A percentile compares a stretch with the other conserved stretches of the same genome.
Conservation (phyloP, 1,139 yeast genomes). For the Trichomonascaceae sp. region DNA sequence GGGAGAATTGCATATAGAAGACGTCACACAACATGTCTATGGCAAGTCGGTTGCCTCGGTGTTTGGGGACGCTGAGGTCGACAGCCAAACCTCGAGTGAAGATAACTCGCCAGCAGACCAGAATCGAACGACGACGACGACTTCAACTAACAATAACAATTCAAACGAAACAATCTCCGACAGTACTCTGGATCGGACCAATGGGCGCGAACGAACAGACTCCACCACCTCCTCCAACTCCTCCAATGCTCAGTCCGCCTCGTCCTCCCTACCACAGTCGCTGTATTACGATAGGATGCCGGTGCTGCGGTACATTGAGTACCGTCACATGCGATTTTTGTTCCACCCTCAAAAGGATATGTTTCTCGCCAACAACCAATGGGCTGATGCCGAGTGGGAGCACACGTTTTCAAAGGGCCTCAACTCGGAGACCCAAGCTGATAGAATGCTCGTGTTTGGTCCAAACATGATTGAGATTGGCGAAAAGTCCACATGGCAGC, state of each 20-base stretch:
- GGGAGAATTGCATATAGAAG: slow-evolving; percentile 62
- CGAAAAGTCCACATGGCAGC: slow-evolving; percentile 51
- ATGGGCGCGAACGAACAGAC: neutral
- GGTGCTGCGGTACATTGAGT: slow-evolving; percentile 49
- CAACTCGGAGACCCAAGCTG: slow-evolving; percentile 53
- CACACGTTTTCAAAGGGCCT: slow-evolving; percentile 55
- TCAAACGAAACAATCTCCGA: slow-evolving; percentile 8
- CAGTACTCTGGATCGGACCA: no score
- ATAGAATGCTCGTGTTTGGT: slow-evolving; percentile 64
- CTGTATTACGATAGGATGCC: neutral
- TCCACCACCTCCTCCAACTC: neutral
- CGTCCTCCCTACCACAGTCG: slow-evolving; percentile 14
- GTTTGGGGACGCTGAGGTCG: neutral
- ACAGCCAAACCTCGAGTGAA: neutral
- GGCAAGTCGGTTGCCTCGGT: neutral
- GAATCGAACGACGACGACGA: neutral
- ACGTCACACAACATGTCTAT: slow-evolving; percentile 45
- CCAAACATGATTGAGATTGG: slow-evolving; percentile 60
- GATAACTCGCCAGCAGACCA: neutral
- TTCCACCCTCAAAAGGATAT: slow-evolving; percentile 81
- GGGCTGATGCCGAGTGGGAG: slow-evolving; percentile 68
- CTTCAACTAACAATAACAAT: slow-evolving; percentile 8
- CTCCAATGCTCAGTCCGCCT: neutral
- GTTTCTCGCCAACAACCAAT: slow-evolving; percentile 68
- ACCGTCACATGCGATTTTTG: slow-evolving; percentile 70